Evolutionary conservation across 805 yeast species (phyloP).

Genomic region (Candida gorgasii): DNA sequence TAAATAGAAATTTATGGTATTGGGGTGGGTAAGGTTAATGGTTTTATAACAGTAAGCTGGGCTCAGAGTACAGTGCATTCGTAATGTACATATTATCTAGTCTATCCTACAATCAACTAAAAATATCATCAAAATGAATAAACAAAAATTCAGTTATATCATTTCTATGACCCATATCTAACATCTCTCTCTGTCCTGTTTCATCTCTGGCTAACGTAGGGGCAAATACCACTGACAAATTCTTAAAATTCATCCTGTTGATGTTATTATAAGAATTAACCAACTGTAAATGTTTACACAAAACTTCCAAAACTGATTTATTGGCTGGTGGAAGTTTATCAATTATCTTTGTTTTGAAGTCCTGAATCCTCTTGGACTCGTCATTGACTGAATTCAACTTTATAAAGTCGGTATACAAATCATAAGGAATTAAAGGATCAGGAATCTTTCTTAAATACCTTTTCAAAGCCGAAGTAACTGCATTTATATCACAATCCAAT

Average conservation of each 20-base stretch:
- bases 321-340: constrained; percentile 67
- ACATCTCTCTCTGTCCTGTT: constrained; percentile 77
- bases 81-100: too few species aligned
- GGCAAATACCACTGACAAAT: constrained; percentile 89
- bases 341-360: constrained; percentile 46
- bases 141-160: constrained; percentile 74
- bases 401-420: constrained; percentile 66
- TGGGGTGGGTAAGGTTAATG: too few species aligned
- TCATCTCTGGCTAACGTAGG: constrained; percentile 85
- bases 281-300: constrained; percentile 64
- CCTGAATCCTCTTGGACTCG: constrained; percentile 34
- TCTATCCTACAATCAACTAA: background rate
- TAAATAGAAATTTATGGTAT: too few species aligned
- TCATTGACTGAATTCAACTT: constrained; percentile 34
- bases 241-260: constrained; percentile 82
- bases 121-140: constrained; percentile 35
- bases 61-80: too few species aligned
- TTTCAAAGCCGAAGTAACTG: constrained; percentile 83
- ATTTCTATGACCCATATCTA: constrained; percentile 81
- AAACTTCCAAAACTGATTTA: constrained; percentile 50
- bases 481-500: constrained; percentile 71
- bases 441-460: constrained; percentile 83
- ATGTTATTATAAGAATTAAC: constrained; percentile 53
- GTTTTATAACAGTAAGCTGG: too few species aligned
- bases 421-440: constrained; percentile 77